Conservation (phyloP, 305 asterid species). For the Lippia alba region DNA sequence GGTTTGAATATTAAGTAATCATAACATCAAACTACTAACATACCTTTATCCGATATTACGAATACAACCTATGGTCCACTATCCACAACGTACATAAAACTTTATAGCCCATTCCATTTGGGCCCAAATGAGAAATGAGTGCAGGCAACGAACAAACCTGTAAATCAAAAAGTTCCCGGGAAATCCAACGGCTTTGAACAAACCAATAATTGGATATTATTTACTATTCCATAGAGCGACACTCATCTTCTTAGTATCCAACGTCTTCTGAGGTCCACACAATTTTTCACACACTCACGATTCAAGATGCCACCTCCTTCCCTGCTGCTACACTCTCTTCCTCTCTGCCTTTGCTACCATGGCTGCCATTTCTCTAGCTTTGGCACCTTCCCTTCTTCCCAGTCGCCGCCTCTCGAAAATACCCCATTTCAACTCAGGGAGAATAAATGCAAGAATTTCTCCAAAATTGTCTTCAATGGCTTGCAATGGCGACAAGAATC, state of each 20-base stretch:
- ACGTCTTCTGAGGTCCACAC: constrained; percentile 67
- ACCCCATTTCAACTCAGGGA: constrained; percentile 25
- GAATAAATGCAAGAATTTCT: constrained; percentile 34
- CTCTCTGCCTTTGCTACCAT: constrained; percentile 35
- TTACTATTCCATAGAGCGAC: constrained; percentile 15
- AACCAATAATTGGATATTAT: constrained; percentile 7
- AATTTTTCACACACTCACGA: constrained; percentile 34
- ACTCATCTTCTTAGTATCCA: constrained; percentile 30
- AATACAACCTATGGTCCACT: too few species aligned
- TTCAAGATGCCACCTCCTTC: constrained; percentile 44
- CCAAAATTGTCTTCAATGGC: constrained; percentile 30
- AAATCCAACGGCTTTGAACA: background rate
- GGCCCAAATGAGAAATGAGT: background rate
- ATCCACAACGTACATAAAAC: too few species aligned
- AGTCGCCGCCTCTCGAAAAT: constrained; percentile 36
- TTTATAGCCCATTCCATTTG: too few species aligned
- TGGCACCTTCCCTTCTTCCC: constrained; percentile 44
- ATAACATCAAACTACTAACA: too few species aligned
- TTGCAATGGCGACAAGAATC: constrained; percentile 29
- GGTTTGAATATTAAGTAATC: too few species aligned
- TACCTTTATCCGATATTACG: too few species aligned
- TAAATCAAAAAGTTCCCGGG: constrained; percentile 32
- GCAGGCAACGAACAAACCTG: constrained; percentile 42
- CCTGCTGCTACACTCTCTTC: constrained; percentile 35
- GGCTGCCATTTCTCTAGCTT: constrained; percentile 41